Conservation (phyloP, 176 grass and related monocot species). For the Pontederia crassipes region DNA sequence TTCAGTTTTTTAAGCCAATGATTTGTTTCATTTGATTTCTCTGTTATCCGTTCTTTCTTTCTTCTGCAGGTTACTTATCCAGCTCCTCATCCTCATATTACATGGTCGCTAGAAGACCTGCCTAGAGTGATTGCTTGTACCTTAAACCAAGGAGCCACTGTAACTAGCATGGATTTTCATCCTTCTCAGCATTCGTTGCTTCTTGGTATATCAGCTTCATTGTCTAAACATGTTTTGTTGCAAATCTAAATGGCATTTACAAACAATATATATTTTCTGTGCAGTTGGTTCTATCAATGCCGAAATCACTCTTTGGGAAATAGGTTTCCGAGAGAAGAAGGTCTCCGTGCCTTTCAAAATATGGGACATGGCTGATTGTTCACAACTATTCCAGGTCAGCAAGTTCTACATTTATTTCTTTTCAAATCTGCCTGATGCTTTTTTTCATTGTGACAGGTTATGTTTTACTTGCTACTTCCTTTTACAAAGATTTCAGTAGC, state of each 20-base stretch:
- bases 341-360: constrained; percentile 76
- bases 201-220: constrained; percentile 41
- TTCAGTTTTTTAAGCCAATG: too few species aligned
- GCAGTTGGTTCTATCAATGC: constrained; percentile 76
- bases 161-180: constrained; percentile 97
- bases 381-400: constrained; percentile 53
- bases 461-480: too few species aligned
- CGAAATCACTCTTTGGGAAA: constrained; percentile 86
- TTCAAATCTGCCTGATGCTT: not conserved
- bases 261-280: constrained; percentile 18
- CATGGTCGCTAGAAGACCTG: constrained; percentile 84
- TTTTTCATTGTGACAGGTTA: too few species aligned
- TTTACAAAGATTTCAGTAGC: too few species aligned
- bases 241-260: not conserved
- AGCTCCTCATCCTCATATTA: constrained; percentile 48
- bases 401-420: not conserved
- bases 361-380: constrained; percentile 44
- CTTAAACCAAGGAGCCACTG: constrained; percentile 64
- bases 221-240: too few species aligned
- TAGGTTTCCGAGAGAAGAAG: constrained; percentile 58
- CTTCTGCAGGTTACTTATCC: constrained; percentile 65
- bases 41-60: not conserved
- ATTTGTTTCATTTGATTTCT: too few species aligned
- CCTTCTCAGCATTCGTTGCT: constrained; percentile 72
- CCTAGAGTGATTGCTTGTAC: constrained; percentile 65